Evolutionary conservation across 2,329 filamentous ascomycete species (phyloP), one percentile per base, ranked within the genome.

Genomic region (Epicoccum sorghinum): DNA sequence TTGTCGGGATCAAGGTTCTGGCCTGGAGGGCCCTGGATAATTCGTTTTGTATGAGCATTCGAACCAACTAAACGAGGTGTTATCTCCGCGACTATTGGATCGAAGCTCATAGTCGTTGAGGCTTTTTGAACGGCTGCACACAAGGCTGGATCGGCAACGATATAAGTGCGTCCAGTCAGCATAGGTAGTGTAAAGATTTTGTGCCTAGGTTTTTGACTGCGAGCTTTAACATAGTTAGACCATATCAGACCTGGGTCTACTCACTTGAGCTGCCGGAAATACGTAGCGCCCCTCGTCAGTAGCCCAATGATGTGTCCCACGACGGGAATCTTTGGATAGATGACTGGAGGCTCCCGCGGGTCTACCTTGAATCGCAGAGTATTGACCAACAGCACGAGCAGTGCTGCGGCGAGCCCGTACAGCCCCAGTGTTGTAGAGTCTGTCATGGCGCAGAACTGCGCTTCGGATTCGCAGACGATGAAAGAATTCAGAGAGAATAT

Each of bases 271-370:
- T 65, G 72, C 14, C 64, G 57, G 46, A 74, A 67, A 49, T 80
- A 80, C 5, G 55, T 23, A 22, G 64, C 54, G 0, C 71, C 71
- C n/a, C 64, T 45, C 18, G 47, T 54, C n/a, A 80, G 57, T 59
- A 81, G 69, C 7, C 77, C 76, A 25, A 82, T 62, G 18, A 81
- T 68, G 57, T 82, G 80, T 1, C 80, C 80, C 36, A 82, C 58
- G 27, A 78, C 66, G 0, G 80, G 80, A 30, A 82, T 69, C 13
- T 39, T 68, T 0, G 77, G 68, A 23, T 72, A 72, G 23, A 81
- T 25, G 0, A 76, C 52, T 3, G 78, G 78, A 7, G 80, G 80
- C 52, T 82, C 80, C 42, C 70, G 65, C 7, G 73, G 62, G 38
- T 72, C 63, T 6, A 59, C 39, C 40, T 64, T 58, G 10, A 59